Evolutionary conservation across 345 rosid species (phyloP), one percentile per base, ranked within the genome.

Genomic region (Hibiscus tridactylites): DNA sequence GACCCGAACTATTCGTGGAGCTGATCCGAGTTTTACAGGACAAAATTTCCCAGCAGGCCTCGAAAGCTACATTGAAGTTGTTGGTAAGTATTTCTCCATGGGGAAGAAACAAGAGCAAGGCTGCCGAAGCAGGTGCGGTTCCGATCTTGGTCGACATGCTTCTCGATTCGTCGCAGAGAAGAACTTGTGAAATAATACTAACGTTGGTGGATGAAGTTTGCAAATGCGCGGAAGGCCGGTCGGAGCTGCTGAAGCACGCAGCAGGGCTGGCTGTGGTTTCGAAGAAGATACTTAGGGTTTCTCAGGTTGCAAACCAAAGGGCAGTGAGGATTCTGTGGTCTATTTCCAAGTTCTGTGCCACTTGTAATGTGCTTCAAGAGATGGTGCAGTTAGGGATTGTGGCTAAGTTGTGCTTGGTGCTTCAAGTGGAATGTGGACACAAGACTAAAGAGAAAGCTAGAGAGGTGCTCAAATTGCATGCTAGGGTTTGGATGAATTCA

Each of bases 91-190:
- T 82, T 10, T 82, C 84, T 71, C 86, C 91, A 1, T 86, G 89
- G 95, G 90, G 90, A 8, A 75, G 88, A 59, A 89, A 86, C 85
- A 60, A 88, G 77, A 73, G 80, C 79, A 89, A 85, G 67, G 89
- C 89, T 0, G 77, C 79, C 0, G 83, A 80, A n/a, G 86, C 79
- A 1, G 80, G 85, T 0, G 82, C 74, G 2, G 77, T 86, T 6
- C 15, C 71, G 0, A 76, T 76, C 3, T 52, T 89, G 54, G 47
- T 83, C 9, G 87, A 85, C 72, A 79, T 86, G 28, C 88, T 89
- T n/a, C 78, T 89, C 2, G 80, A 87, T n/a, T 74, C 71, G 1
- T 49, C 75, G 0, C 83, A 82, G 26, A 77, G 61, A 70, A 76
- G 88, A 62, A 53, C 16, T 26, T 71, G 79, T 19, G 95, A 90